These are phyloP conservation scores for Acmispon strigosus DNA, from an alignment of 306 rosid species.

Conservation along the genomic window DNA sequence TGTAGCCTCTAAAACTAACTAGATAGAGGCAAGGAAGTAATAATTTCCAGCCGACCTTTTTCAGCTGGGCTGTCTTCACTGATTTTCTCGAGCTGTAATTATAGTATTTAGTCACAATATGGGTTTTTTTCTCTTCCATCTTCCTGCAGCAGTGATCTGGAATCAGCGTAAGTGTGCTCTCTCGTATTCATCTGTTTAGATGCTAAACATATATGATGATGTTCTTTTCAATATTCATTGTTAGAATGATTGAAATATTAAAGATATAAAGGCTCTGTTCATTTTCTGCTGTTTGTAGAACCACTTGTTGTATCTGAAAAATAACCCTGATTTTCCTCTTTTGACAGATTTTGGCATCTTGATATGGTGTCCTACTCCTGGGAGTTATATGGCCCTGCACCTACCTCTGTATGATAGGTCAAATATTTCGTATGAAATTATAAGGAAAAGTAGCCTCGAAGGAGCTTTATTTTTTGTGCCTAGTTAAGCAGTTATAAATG, in stretches of 20 bases:
- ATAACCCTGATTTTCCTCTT: neutral
- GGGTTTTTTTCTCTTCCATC: constrained; percentile 1
- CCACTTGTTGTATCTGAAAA: neutral
- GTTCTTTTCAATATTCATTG: neutral
- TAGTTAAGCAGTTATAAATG: neutral
- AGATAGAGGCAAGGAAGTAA: neutral
- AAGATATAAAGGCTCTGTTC: neutral
- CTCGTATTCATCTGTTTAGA: neutral
- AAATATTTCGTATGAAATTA: neutral
- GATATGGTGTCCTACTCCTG: neutral
- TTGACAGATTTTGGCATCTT: constrained; percentile 25
- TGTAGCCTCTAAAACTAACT: constrained; percentile 35
- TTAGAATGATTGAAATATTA: neutral
- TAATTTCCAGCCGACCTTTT: neutral
- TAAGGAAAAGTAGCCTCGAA: neutral
- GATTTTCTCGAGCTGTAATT: neutral
- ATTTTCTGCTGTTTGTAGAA: neutral
- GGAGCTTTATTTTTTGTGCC: constrained; percentile 4
- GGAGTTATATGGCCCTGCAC: constrained; percentile 9
- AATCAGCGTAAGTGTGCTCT: constrained; percentile 16
- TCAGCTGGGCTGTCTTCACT: constrained; percentile 7
- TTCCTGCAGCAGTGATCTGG: constrained; percentile 11
- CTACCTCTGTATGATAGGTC: neutral
- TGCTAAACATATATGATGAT: neutral
- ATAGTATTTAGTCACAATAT: neutral